Base-by-base conservation (phyloP, 2,329 filamentous ascomycete genomes). In the Dactylellina parvicollis region DNA sequence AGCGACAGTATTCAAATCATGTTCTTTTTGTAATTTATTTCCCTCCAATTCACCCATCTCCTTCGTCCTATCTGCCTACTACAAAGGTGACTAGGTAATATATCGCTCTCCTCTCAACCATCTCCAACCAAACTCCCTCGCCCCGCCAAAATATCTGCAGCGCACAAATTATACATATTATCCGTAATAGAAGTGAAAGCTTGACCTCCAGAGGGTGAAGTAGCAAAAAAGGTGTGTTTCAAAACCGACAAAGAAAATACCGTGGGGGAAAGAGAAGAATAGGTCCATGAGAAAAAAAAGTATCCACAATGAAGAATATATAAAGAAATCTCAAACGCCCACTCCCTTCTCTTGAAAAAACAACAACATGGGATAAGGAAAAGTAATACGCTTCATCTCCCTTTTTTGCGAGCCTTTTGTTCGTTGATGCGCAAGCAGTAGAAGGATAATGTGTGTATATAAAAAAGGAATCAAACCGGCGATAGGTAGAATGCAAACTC, bases 241-340 rank as follows among this genome's bases (percentile, higher is more conserved):
- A n/a, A n/a, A n/a, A n/a, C n/a, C n/a, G n/a, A n/a, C n/a, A 57
- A 38, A 61, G 30, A 34, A 57, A 47, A 38, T 36, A 30, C 32
- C 52, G 18, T 28, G 24, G 34, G 16, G 20, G 52, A 36, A 49
- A 49, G 46, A 57, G 40, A 47, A 71, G 56, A 32, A 42, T 47
- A 32, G n/a, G n/a, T n/a, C n/a, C n/a, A n/a, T n/a, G 56, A 73
- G 12, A 42, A 50, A 72, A 30, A 28, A n/a, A 46, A 67, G 54
- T 74, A 75, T 52, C 28, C 54, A 67, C 71, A 66, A 22, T 22
- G 46, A 75, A 69, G 46, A 30, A 66, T 64, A 67, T 12, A 26
- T 28, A 42, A 69, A 62, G 65, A 42, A 54, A 62, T 73, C 73
- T 66, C 52, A 38, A 60, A 56, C 60, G 54, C 55, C 71, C n/a